Evolutionary conservation across 2,329 filamentous ascomycete species (phyloP), one percentile per base, ranked within the genome.

Genomic region (Talaromyces sp.): DNA sequence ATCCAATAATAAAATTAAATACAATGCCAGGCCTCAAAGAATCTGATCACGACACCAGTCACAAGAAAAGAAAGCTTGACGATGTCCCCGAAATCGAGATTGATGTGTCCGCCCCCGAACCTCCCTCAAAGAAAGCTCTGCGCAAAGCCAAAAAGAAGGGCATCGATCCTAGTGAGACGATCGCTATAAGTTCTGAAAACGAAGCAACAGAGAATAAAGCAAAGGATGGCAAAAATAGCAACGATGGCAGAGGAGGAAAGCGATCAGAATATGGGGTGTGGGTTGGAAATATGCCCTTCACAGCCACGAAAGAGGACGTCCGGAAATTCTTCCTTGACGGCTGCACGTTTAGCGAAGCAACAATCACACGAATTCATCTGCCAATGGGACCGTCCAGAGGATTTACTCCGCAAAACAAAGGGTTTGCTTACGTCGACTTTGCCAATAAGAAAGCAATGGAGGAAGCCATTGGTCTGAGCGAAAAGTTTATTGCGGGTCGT

Each of bases 371-470:
- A 66, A 82, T 98, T 60, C 89, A 97, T 77, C 82, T 97, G 73
- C 93, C 93, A 0, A 85, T 80, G 24, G 82, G 84, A 3, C 72
- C 81, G 8, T 83, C 81, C 66, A 89, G 85, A 60, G 37, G 74
- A 76, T 39, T 86, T 84, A 71, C 79, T 84, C 24, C 82, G 19
- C 56, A 89, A 71, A 99, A 98, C 82, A 94, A 90, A 79, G 96
- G 95, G 16, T 99, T 97, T 75, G 95, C 95, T 63, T 99, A 99
- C 74, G 88, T 99, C 69, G 96, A 99, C 76, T 97, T 99, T 74
- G 82, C 87, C 54, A 89, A 85, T 27, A 73, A 82, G 22, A 85
- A 89, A 47, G 86, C 88, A 50, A 86, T 93, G 73, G 82, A 92
- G 39, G 87, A 89, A n/a, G 93, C 93, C 56, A 85, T 97, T 68